Percentiles rank a stretch among this genome's conserved stretches.
phyloP scores from a whole-genome alignment of 2,329 filamentous ascomycete genomes.

The Lachnellula cervina region DNA sequence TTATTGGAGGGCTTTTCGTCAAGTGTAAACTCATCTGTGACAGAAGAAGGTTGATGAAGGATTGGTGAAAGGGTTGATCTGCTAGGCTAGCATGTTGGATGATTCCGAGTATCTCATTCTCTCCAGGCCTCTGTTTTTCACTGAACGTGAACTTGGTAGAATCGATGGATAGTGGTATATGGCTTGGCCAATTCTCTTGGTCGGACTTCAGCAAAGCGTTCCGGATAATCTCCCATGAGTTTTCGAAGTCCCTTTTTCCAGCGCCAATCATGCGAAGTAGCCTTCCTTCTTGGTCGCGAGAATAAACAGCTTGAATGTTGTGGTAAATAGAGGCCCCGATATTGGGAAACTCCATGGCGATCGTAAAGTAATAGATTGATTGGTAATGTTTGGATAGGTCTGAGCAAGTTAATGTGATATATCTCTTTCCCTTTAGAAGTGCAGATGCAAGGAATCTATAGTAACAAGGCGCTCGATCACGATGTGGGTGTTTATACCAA shows the following conservation, averaged over 20 bases:
- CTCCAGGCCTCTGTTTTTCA: neutral
- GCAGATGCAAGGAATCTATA: no score
- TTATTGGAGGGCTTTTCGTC: neutral
- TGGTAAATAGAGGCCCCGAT: conserved; percentile 1
- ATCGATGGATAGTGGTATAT: neutral
- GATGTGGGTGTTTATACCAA: no score
- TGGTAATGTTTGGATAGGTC: no score
- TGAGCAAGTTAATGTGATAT: neutral
- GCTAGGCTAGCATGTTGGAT: neutral
- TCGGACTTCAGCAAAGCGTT: neutral
- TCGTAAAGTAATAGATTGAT: neutral
- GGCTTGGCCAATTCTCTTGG: neutral
- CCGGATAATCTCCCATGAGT: neutral
- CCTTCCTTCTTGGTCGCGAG: neutral
- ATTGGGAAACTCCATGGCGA: conserved; percentile 2
- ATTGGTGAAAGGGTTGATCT: conserved; percentile 1
- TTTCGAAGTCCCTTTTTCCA: neutral
- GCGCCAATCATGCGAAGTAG: neutral
- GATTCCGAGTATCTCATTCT: neutral
- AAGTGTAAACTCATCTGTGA: neutral
- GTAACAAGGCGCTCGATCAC: no score
- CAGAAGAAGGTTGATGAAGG: neutral
- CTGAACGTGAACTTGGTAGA: neutral
- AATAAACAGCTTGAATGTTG: conserved; percentile 1
- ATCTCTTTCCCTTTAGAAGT: neutral